Conservation (phyloP, 371 early-diverging fungal genomes). For the Entomophthora muscae region DNA sequence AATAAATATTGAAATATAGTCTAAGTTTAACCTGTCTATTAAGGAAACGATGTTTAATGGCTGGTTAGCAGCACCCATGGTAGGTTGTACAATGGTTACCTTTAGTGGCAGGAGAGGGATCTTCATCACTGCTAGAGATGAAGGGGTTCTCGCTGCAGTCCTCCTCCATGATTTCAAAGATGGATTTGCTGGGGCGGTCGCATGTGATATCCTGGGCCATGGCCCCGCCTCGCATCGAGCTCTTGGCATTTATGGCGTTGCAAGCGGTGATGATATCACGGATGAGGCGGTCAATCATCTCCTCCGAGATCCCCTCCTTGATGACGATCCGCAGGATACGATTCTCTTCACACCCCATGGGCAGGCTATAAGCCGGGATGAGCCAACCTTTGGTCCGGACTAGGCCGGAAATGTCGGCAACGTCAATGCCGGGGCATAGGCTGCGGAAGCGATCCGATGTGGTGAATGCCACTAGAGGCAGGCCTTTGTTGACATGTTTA, state of each 20-base stretch:
- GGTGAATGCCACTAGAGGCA: slow-evolving; percentile 43
- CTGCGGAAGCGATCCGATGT: slow-evolving; percentile 25
- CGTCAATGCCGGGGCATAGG: slow-evolving; percentile 18
- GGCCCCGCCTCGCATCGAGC: no score
- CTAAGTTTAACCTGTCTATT: no score
- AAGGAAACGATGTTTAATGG: no score
- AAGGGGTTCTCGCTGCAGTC: neutral
- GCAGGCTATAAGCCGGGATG: slow-evolving; percentile 23
- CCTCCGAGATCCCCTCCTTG: slow-evolving; percentile 22
- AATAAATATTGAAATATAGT: no score
- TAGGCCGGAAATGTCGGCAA: slow-evolving; percentile 23
- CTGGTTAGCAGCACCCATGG: no score
- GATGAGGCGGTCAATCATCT: slow-evolving; percentile 19
- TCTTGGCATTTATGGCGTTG: neutral
- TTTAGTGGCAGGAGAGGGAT: no score
- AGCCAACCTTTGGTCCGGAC: slow-evolving; percentile 27
- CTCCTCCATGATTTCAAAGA: slow-evolving; percentile 6
- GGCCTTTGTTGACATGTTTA: slow-evolving; percentile 15
- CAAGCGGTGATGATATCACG: slow-evolving; percentile 9
- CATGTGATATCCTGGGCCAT: no score
- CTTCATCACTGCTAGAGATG: neutral
- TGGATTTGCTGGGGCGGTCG: no score
- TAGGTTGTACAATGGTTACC: no score
- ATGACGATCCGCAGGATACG: slow-evolving; percentile 24
- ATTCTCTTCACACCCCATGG: slow-evolving; percentile 11